These are phyloP conservation scores for Ganoderma multipileum DNA, from an alignment of 1,284 basidiomycete genomes.

Conservation along the genomic window DNA sequence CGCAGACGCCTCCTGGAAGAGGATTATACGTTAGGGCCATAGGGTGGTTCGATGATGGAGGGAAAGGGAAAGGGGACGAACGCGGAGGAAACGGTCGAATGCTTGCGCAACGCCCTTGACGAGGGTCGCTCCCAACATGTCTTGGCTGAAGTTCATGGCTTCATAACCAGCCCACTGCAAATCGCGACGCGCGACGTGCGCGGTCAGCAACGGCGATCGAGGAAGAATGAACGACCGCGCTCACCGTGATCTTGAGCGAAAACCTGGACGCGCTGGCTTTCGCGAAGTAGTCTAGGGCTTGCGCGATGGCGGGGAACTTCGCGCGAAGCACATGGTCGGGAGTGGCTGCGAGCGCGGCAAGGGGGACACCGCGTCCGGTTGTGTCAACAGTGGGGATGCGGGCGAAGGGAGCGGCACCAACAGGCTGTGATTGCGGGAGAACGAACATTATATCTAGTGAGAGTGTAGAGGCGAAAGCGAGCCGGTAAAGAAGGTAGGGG, in stretches of 20 bases:
- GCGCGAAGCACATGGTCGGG: neutral
- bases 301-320: neutral
- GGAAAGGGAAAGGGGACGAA: neutral
- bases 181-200: neutral
- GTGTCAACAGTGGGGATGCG: neutral
- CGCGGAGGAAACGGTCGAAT: constrained; percentile 6
- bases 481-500: neutral
- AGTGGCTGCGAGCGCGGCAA: neutral
- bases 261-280: neutral
- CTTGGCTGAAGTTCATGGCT: neutral
- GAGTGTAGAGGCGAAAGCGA: too few relatives aligned
- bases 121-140: neutral
- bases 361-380: neutral
- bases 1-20: neutral
- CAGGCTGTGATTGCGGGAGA: neutral
- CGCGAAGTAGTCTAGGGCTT: neutral
- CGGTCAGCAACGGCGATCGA: neutral
- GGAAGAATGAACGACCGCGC: neutral
- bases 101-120: neutral
- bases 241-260: constrained; percentile 1
- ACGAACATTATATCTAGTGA: neutral
- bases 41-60: neutral
- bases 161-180: neutral
- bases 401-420: neutral
- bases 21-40: neutral